Conservation (phyloP, 805 yeast genomes). For the Saccharomycopsis fodiens region DNA sequence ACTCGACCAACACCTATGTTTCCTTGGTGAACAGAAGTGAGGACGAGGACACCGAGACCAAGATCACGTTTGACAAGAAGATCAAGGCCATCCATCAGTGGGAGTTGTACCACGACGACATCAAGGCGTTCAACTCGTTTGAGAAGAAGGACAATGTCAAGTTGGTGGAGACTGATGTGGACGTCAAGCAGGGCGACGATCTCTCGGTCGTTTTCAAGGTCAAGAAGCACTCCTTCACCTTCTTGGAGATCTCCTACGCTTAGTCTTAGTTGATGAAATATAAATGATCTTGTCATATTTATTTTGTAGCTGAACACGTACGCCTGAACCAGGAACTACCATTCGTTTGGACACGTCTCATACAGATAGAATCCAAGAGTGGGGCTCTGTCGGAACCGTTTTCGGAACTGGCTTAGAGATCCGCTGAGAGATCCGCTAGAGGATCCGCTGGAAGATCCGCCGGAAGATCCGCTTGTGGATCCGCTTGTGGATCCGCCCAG, state of each 20-base stretch:
- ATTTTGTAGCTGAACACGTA: too few relatives aligned
- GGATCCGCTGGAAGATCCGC: too few relatives aligned
- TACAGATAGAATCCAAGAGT: too few relatives aligned
- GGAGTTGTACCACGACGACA: conserved; percentile 27
- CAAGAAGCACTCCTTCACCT: conserved; percentile 3
- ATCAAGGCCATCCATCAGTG: conserved; percentile 21
- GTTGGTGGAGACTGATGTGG: conserved; percentile 21
- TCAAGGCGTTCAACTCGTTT: conserved; percentile 26
- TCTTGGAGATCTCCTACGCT: not conserved
- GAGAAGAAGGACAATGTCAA: conserved; percentile 24
- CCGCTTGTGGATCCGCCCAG: too few relatives aligned
- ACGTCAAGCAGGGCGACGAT: not conserved
- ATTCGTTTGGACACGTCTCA: too few relatives aligned
- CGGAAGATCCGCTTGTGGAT: too few relatives aligned
- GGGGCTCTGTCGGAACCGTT: too few relatives aligned
- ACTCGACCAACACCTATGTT: conserved; percentile 22
- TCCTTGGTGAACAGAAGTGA: conserved; percentile 28
- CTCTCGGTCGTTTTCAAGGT: not conserved
- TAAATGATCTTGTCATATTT: too few relatives aligned
- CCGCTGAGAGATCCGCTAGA: too few relatives aligned
- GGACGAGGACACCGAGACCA: conserved; percentile 23
- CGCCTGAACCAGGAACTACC: too few relatives aligned
- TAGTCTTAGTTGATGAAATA: too few relatives aligned
- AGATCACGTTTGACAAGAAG: conserved; percentile 22
- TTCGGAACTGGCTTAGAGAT: too few relatives aligned